Base-by-base conservation (phyloP, 176 grass and related monocot genomes). In the Ensete glaucum region DNA sequence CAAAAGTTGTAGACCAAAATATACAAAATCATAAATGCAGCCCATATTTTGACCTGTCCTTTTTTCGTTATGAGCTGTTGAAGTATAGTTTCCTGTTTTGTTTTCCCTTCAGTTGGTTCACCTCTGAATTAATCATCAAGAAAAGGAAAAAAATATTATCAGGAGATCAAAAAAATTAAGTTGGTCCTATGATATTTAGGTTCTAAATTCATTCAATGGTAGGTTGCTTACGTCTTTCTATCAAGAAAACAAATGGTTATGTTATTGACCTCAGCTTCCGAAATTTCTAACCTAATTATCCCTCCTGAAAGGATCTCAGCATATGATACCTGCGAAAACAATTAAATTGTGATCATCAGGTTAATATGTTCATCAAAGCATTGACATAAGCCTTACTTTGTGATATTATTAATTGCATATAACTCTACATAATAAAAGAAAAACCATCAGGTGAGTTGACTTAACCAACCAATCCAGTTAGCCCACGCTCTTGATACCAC, bases 261-360 rank as follows among this genome's bases (percentile, higher is more conserved):
- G 76, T 94, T 84, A 80, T 99, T 99, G 64, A 99, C 95, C 86
- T 91, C 88, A 17, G 77, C 86, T 80, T 99, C 88, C 50, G 88
- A 89, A 78, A 99, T 83, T 80, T 91, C 88, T 60, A 99, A 49
- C 88, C 82, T 85, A 68, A 99, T 57, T 76, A 99, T 85, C 76
- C 95, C 91, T 84, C 95, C 95, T 76, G 95, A 99, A 82, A 99
- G 86, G 56, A 99, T 87, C 75, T 94, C 95, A 72, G 88, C 88
- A 76, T 82, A 88, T 54, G 90, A 94, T 74, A 94, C 88, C 95
- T 94, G 80, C 68, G 72, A 20, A 50, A 22, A 87, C 72, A 80
- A 78, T 34, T 83, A 84, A 67, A n/a, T 2, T 13, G 49, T 75
- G 23, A 81, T 74, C 43, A 51, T 74, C 17, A 50, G 34, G 10